Base-by-base conservation (phyloP, 371 early-diverging fungal species). In the Mucor irregularis region DNA sequence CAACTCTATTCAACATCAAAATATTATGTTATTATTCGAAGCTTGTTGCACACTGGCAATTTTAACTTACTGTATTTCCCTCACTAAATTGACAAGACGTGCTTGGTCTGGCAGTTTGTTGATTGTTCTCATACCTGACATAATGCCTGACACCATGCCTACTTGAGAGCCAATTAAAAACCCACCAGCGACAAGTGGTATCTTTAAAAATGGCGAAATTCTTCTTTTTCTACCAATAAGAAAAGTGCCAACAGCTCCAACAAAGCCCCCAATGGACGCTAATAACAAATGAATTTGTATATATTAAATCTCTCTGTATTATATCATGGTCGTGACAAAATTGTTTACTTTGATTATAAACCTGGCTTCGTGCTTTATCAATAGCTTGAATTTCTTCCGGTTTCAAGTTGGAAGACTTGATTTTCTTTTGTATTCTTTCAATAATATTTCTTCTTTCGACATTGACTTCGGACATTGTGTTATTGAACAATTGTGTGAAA, bases 1-100 rank as follows among this genome's bases (percentile, higher is more conserved):
- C 55, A 10, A 33, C 22, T 34, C 55, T 54, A n/a, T n/a, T n/a
- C n/a, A n/a, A n/a, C n/a, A n/a, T n/a, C n/a, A n/a, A n/a, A n/a
- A n/a, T n/a, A n/a, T n/a, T n/a, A n/a, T n/a, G n/a, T n/a, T n/a
- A n/a, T n/a, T n/a, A n/a, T n/a, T n/a, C n/a, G n/a, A n/a, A n/a
- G n/a, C n/a, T n/a, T n/a, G n/a, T n/a, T n/a, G n/a, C n/a, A n/a
- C n/a, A n/a, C n/a, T n/a, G n/a, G n/a, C n/a, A n/a, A n/a, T n/a
- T n/a, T n/a, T n/a, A n/a, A n/a, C n/a, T 46, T 49, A 49, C 50
- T 35, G 34, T 35, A 49, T 37, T 6, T 49, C 37, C 6, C 37
- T 16, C 25, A 35, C 50, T 34, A 49, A n/a, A n/a, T 37, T 49
- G 7, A 35, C 25, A 37, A 38, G 35, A 49, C 37, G 24, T 3